A percentile compares a stretch with the other conserved stretches of the same genome.
These are phyloP conservation scores for Phaffia tasmanica DNA, from an alignment of 768 basidiomycete species.

Conservation along the genomic window DNA sequence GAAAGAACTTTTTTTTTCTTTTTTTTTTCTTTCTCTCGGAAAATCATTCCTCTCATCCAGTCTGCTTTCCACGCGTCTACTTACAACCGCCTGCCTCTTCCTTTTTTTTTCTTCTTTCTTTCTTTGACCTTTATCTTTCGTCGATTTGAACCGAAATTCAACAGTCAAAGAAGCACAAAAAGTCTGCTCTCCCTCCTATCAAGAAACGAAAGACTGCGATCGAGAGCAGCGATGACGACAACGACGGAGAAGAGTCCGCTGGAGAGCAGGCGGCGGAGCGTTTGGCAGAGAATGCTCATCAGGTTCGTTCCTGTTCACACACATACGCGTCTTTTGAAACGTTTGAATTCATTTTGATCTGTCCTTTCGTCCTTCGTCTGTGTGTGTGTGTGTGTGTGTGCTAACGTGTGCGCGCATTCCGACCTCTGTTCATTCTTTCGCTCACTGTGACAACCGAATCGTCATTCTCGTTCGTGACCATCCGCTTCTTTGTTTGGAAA, in stretches of 20 bases:
- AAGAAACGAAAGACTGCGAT: conserved; percentile 25
- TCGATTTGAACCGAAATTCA: background rate
- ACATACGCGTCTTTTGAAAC: background rate
- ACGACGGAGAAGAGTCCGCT: background rate
- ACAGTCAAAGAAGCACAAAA: conserved; percentile 25
- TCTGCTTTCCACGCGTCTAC: background rate
- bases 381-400: too few relatives aligned
- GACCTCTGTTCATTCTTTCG: background rate
- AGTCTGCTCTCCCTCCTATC: conserved; percentile 12
- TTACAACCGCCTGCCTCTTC: background rate
- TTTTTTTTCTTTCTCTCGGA: background rate
- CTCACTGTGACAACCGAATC: background rate
- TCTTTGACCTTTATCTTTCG: background rate
- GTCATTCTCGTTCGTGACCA: background rate
- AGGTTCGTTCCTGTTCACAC: background rate
- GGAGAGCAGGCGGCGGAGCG: background rate
- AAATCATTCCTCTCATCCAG: background rate
- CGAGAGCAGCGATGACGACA: conserved; percentile 15
- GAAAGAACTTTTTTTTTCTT: background rate
- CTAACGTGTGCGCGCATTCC: background rate
- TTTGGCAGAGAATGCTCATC: conserved; percentile 3
- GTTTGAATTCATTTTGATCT: conserved; percentile 1
- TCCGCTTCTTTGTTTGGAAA: background rate
- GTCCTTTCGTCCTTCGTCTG: too few relatives aligned
- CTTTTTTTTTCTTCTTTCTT: background rate